Base-by-base conservation (phyloP, 805 yeast genomes). In the Metschnikowia arizonensis region DNA sequence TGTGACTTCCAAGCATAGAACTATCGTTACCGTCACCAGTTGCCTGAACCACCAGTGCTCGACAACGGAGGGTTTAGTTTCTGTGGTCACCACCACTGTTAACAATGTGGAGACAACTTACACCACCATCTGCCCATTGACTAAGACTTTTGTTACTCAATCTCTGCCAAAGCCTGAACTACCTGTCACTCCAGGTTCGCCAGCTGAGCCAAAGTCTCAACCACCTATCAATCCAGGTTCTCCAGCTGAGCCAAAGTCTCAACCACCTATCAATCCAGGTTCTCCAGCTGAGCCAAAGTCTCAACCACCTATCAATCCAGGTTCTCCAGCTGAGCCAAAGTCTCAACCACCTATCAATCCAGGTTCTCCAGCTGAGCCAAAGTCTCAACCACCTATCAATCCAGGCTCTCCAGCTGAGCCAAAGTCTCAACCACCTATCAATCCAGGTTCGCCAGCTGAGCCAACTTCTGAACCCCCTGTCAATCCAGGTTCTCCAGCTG, bases 71-170 rank as follows among this genome's bases (percentile, higher is more conserved):
- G 40, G 40, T 17, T 5, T 37, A 17, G 10, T 37, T 6, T 26
- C 40, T 18, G 40, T 26, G 31, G 40, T 37, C 9, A 37, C 40
- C 23, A 37, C 40, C 17, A 37, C 40, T 12, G 11, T 37, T 18
- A 17, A 28, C 23, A 25, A 28, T n/a, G 4, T 12, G 25, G 24
- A 26, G 12, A 37, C 40, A 6, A 26, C 17, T 11, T 37, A 37
- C 33, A 37, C 40, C 24, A 37, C 40, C 14, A 26, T 37, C 32
- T 37, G 40, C 9, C 40, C 40, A 11, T 37, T 37, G 33, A 26
- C 40, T 7, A 31, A 36, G 30, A 33, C 34, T 4, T 11, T 17
- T 7, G 21, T 4, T 3, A 32, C 14, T 7, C 34, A 17, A 30
- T 17, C 12, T 30, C 33, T 14, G 11, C 33, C 33, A 30, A 14